Evolutionary conservation across 345 rosid species (phyloP).

Genomic region (Ailanthus altissimus): DNA sequence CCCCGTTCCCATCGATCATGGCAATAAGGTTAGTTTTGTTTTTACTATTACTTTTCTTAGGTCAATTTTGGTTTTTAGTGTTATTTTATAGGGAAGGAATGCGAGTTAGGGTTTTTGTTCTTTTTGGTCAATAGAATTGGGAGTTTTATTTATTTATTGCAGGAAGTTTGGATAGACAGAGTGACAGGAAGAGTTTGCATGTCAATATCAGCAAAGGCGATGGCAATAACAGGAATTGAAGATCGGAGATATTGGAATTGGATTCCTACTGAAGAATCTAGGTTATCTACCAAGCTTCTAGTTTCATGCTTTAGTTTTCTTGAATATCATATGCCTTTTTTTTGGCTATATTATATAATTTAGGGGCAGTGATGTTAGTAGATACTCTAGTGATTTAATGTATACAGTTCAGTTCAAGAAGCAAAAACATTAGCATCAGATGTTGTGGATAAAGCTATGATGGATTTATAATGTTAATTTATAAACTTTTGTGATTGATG

Average conservation of each 20-base stretch:
- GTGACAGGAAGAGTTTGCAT: constrained; percentile 84
- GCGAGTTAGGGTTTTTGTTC: constrained; percentile 5
- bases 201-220: constrained; percentile 84
- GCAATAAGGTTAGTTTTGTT: constrained; percentile 51
- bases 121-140: not conserved
- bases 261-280: constrained; percentile 91
- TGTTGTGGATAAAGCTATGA: not conserved
- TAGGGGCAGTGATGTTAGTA: no score
- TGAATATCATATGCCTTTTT: not conserved
- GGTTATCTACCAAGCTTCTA: constrained; percentile 40
- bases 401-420: not conserved
- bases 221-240: constrained; percentile 92
- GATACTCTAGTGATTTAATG: no score
- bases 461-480: not conserved
- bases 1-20: constrained; percentile 71
- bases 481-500: not conserved
- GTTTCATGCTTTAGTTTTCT: constrained; percentile 10
- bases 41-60: not conserved
- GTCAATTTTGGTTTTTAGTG: not conserved
- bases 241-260: constrained; percentile 97
- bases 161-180: constrained; percentile 94
- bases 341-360: not conserved
- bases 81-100: not conserved
- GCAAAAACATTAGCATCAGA: not conserved
- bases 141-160: constrained; percentile 19